These are phyloP conservation scores for Durio zibethinus DNA, from an alignment of 345 rosid species.

Conservation along the genomic window DNA sequence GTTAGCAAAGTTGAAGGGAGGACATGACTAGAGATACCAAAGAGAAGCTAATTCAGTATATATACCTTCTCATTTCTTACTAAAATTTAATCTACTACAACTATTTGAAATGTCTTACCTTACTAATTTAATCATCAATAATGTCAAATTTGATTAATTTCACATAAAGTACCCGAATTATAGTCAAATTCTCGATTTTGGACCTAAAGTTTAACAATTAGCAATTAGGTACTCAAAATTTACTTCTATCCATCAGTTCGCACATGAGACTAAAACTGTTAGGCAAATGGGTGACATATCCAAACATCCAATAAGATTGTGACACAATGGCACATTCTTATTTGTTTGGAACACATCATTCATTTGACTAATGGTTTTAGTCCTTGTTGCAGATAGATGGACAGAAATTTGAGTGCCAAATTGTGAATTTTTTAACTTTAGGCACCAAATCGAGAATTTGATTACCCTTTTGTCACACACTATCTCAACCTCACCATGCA, in stretches of 20 bases:
- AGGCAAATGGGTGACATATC: not conserved
- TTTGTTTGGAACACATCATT: not conserved
- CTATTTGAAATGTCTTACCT: not conserved
- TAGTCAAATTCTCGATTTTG: not conserved
- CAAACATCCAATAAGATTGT: not conserved
- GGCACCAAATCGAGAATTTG: not conserved
- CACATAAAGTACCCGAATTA: not conserved
- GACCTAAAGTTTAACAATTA: not conserved
- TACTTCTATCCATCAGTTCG: not conserved
- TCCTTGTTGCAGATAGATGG: not conserved
- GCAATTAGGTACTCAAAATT: not conserved
- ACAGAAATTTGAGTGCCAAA: not conserved
- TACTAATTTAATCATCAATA: not conserved
- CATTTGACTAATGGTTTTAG: not conserved
- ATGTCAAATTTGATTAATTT: not conserved
- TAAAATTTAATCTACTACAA: not conserved
- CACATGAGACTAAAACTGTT: not conserved
- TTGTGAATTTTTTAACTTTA: not conserved
- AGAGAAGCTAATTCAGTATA: not conserved
- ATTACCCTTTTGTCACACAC: not conserved
- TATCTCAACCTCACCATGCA: not conserved
- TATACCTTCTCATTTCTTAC: not conserved
- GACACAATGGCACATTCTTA: not conserved
- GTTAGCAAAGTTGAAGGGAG: not conserved
- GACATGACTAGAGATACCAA: not conserved